Conservation (phyloP, 495 filamentous ascomycete genomes). For the Penicillium bovifimosum region DNA sequence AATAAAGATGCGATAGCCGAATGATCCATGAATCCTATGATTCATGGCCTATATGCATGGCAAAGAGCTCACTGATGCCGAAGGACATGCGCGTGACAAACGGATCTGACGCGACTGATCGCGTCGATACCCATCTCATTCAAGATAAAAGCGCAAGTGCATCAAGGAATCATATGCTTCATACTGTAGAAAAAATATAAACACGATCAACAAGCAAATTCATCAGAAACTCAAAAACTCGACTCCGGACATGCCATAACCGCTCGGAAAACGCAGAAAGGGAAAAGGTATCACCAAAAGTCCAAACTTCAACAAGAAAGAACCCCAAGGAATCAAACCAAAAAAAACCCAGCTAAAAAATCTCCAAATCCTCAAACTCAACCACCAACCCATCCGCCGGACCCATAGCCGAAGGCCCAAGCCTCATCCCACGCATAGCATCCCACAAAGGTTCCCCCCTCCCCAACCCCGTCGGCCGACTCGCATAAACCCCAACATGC, state of each 20-base stretch:
- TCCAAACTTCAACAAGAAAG: conserved; percentile 8
- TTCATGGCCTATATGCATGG: no score
- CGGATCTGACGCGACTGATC: background rate
- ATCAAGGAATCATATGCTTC: background rate
- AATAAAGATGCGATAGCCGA: no score
- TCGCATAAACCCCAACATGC: conserved; percentile 53
- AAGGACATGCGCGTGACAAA: background rate
- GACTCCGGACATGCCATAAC: conserved; percentile 22
- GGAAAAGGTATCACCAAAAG: conserved; percentile 18
- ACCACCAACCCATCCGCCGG: conserved; percentile 44
- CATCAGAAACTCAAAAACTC: background rate
- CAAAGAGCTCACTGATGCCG: background rate
- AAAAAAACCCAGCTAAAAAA: conserved; percentile 34
- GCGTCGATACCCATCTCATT: background rate
- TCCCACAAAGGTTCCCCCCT: conserved; percentile 38
- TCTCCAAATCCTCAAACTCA: conserved; percentile 55
- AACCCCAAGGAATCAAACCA: background rate
- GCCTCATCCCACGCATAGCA: conserved; percentile 37
- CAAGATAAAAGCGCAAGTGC: background rate
- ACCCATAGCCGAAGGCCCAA: conserved; percentile 19
- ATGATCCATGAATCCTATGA: background rate
- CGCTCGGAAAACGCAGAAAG: conserved; percentile 22
- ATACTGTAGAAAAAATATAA: background rate
- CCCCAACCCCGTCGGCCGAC: conserved; percentile 41
- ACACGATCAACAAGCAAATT: background rate